These are phyloP conservation scores for Fusarium drepaniforme DNA, from an alignment of 2,329 filamentous ascomycete genomes.

Conservation along the genomic window DNA sequence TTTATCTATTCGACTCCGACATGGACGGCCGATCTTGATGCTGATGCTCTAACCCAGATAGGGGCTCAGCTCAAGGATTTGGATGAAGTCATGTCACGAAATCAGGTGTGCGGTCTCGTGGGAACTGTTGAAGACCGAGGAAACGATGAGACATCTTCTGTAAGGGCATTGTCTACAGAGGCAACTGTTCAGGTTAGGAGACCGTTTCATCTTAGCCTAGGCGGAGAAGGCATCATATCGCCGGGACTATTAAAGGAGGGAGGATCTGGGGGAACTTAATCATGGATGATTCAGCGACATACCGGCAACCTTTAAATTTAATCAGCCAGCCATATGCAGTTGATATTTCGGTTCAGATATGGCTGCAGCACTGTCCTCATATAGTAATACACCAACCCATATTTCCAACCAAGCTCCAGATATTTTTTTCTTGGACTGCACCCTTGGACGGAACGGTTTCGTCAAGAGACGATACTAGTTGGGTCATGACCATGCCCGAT, in stretches of 20 bases:
- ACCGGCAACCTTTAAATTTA: not conserved
- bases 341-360: not conserved
- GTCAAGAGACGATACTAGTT: not conserved
- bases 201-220: not conserved
- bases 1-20: conserved; percentile 15
- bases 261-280: not conserved
- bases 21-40: conserved; percentile 25
- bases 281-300: not conserved
- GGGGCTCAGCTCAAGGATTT: conserved; percentile 18
- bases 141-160: not conserved
- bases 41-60: conserved; percentile 15
- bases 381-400: not conserved
- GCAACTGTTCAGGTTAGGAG: not conserved
- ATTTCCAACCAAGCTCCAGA: not conserved
- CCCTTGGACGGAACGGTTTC: no score
- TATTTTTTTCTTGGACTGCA: no score
- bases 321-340: not conserved
- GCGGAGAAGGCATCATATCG: not conserved
- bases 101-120: not conserved
- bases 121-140: not conserved
- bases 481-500: not conserved
- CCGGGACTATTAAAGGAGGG: not conserved
- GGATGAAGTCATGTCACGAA: not conserved
- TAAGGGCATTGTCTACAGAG: not conserved
- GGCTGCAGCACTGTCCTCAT: not conserved